Percentiles rank a stretch among this genome's conserved stretches.
Conservation (phyloP, 768 basidiomycete species). For the Hysterangium stoloniferum region DNA sequence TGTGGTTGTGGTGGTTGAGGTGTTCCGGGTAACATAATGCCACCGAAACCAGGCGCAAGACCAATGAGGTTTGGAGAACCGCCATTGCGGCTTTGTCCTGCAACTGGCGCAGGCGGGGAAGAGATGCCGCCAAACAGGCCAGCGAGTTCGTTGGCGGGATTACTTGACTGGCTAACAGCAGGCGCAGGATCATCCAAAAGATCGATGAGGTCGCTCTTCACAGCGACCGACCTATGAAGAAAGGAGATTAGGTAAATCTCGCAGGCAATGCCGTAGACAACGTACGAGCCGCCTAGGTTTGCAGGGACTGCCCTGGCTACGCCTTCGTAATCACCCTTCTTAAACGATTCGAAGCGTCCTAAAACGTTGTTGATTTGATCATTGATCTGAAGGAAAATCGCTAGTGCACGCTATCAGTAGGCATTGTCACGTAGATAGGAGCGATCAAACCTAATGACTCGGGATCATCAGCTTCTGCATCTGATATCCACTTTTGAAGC, state of each 20-base stretch:
- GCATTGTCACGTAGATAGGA: background rate
- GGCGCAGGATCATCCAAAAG: conserved; percentile 49
- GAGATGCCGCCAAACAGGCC: conserved; percentile 41
- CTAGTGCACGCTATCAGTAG: conserved; percentile 30
- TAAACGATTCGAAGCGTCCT: conserved; percentile 86
- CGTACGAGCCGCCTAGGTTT: conserved; percentile 34
- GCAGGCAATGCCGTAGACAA: background rate
- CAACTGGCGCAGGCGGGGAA: background rate
- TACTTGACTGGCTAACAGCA: conserved; percentile 14
- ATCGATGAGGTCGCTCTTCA: conserved; percentile 59
- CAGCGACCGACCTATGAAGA: conserved; percentile 21
- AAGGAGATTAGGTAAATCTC: background rate
- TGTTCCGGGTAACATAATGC: conserved; percentile 38
- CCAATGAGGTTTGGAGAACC: conserved; percentile 1
- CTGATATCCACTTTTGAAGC: conserved; percentile 96
- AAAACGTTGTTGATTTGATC: conserved; percentile 95
- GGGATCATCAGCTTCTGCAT: conserved; percentile 82
- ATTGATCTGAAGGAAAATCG: conserved; percentile 91
- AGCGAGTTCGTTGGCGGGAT: conserved; percentile 47
- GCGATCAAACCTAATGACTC: conserved; percentile 70
- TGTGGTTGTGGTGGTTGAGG: conserved; percentile 23
- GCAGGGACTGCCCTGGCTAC: conserved; percentile 63
- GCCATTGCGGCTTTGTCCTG: conserved; percentile 9
- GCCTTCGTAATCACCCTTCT: conserved; percentile 75
- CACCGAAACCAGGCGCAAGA: conserved; percentile 23